Conservation (phyloP, 2,329 filamentous ascomycete species). For the Alternaria arborescens region DNA sequence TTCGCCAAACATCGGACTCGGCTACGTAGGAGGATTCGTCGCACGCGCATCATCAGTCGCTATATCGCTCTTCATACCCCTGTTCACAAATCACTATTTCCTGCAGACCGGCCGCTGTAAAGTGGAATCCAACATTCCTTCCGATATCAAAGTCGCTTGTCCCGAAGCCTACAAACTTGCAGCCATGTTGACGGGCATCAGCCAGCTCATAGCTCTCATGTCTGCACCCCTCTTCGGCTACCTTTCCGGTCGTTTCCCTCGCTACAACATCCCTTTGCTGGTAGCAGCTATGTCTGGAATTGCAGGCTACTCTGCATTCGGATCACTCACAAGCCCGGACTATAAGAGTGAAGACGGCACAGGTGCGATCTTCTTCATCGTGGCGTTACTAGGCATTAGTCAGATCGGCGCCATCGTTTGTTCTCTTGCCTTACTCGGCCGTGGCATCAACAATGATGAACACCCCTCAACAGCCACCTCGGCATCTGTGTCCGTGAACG, state of each 20-base stretch:
- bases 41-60: slow-evolving; percentile 93
- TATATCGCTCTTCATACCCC: slow-evolving; percentile 92
- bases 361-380: slow-evolving; percentile 75
- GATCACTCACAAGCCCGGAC: slow-evolving; percentile 79
- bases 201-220: slow-evolving; percentile 84
- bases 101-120: slow-evolving; percentile 81
- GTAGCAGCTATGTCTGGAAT: slow-evolving; percentile 77
- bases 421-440: slow-evolving; percentile 86
- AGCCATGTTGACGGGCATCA: slow-evolving; percentile 85
- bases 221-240: slow-evolving; percentile 89
- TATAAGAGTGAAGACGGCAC: slow-evolving; percentile 73
- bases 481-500: slow-evolving; percentile 11
- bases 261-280: slow-evolving; percentile 77
- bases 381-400: slow-evolving; percentile 83
- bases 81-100: slow-evolving; percentile 92
- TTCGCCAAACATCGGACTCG: slow-evolving; percentile 81
- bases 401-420: slow-evolving; percentile 98
- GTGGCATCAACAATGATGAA: slow-evolving; percentile 71
- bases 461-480: slow-evolving; percentile 9
- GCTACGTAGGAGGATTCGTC: slow-evolving; percentile 93
- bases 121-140: slow-evolving; percentile 51
- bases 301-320: slow-evolving; percentile 79
- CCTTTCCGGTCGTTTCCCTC: slow-evolving; percentile 71
- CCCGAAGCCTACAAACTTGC: slow-evolving; percentile 87
- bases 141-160: slow-evolving; percentile 84